Evolutionary conservation across 1,139 yeast species (phyloP), one percentile per base, ranked within the genome.

Genomic region (Sporopachydermia cereana): DNA sequence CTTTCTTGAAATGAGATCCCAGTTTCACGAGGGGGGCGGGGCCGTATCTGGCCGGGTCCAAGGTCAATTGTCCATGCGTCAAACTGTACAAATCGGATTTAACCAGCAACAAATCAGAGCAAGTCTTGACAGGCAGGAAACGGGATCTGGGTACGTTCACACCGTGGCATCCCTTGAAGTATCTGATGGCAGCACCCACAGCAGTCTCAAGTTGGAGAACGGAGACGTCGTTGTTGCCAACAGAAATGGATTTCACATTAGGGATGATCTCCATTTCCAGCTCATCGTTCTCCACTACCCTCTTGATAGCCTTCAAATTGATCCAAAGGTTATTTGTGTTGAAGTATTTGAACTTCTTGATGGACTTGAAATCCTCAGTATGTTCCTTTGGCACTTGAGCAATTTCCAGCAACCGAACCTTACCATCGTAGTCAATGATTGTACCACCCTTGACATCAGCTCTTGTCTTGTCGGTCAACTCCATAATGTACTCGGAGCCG

Each of bases 401-500:
- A 58, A 93, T 91, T 69, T 91, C 98, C 59, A 91, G 76, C 61
- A 91, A 76, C 67, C 96, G 80, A 50, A 91, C 96, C 60, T 83
- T 81, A 51, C 97, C 97, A 57, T 88, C 93, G 66, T 93, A 91
- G 67, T 86, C 88, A 64, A 91, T 89, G 64, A 91, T 77, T 55
- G 98, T 91, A 73, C 98, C 98, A 72, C 98, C 98, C 71, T 91
- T 91, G 60, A 91, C 98, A 66, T 91, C 98, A 43, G 98, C 98
- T 67, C 98, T 82, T 46, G 98, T 91, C 73, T 91, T 91, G 69
- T 91, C 95, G 49, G 98, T 93, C 64, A 91, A 77, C 69, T 91
- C 98, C 98, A 91, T 91, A 58, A 91, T 81, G 66, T 89, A 91
- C 69, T 93, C 97, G 47, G 96, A 79, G 46, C 82, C 82, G 43